Evolutionary conservation across 805 yeast genomes (phyloP).

Genomic region (Yarrowia divulgata): DNA sequence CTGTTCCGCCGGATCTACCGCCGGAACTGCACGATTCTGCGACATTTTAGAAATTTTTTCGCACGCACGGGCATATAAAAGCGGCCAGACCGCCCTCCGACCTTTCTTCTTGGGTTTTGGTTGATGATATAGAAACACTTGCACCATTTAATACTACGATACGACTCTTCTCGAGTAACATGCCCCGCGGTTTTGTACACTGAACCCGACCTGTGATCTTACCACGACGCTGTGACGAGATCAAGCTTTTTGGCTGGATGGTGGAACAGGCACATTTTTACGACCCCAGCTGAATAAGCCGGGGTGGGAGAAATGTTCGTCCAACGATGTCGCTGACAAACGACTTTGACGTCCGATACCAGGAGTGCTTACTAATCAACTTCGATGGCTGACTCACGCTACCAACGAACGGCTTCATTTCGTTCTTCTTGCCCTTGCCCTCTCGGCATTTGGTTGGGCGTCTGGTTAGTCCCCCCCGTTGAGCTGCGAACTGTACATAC

Average conservation of each 20-base stretch:
- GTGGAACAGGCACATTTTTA: neutral
- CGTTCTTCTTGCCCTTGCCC: too few species aligned
- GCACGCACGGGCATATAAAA: conserved; percentile 8
- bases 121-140: conserved; percentile 33
- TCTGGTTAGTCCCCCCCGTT: neutral
- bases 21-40: conserved; percentile 29
- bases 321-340: too few species aligned
- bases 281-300: neutral
- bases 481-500: too few species aligned
- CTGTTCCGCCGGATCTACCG: conserved; percentile 15
- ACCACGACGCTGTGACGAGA: conserved; percentile 3
- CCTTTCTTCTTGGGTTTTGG: conserved; percentile 30
- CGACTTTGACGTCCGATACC: too few species aligned
- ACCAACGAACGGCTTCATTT: too few species aligned
- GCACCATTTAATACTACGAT: conserved; percentile 22
- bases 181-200: neutral
- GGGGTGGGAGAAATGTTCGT: neutral
- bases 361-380: neutral
- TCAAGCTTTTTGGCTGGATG: conserved; percentile 10
- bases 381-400: neutral
- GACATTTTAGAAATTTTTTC: conserved; percentile 27
- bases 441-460: neutral
- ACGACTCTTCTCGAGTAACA: neutral
- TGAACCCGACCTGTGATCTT: conserved; percentile 5
- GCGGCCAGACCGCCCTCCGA: conserved; percentile 3